phyloP scores from a whole-genome alignment of 2,329 filamentous ascomycete genomes.

The Coniochaeta sp. region DNA sequence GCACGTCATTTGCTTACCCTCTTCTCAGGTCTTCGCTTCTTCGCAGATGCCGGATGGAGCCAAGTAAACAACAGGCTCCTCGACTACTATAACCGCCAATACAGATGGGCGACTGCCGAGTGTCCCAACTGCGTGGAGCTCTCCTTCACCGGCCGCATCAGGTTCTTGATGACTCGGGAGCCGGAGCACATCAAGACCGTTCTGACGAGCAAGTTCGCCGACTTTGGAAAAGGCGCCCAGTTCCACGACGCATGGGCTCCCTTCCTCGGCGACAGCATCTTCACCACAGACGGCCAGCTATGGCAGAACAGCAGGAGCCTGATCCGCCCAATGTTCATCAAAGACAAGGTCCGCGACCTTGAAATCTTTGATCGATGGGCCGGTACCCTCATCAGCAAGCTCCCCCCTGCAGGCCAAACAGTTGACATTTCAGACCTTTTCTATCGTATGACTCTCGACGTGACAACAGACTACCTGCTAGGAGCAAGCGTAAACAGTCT shows the following conservation, averaged over 20 bases:
- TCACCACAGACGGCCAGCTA: slow-evolving; percentile 40
- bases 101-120: slow-evolving; percentile 14
- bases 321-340: slow-evolving; percentile 45
- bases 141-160: slow-evolving; percentile 19
- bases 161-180: slow-evolving; percentile 41
- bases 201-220: slow-evolving; percentile 47
- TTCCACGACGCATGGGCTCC: slow-evolving; percentile 35
- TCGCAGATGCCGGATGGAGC: slow-evolving; percentile 17
- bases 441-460: slow-evolving; percentile 59
- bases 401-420: slow-evolving; percentile 44
- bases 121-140: slow-evolving; percentile 29
- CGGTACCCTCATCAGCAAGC: slow-evolving; percentile 45
- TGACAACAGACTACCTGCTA: slow-evolving; percentile 61
- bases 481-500: slow-evolving; percentile 46
- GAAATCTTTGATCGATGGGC: slow-evolving; percentile 54
- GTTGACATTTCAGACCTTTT: slow-evolving; percentile 57
- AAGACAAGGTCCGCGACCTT: slow-evolving; percentile 39
- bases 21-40: slow-evolving; percentile 13
- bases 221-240: slow-evolving; percentile 39
- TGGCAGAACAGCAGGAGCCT: slow-evolving; percentile 47
- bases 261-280: slow-evolving; percentile 49
- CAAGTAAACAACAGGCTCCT: slow-evolving; percentile 23
- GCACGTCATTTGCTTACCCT: not conserved
- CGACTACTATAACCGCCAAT: slow-evolving; percentile 18
- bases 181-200: slow-evolving; percentile 50